Percentiles rank a stretch among this genome's conserved stretches.
These are phyloP conservation scores for Lenzites betulinus DNA, from an alignment of 768 basidiomycete genomes.

Conservation along the genomic window DNA sequence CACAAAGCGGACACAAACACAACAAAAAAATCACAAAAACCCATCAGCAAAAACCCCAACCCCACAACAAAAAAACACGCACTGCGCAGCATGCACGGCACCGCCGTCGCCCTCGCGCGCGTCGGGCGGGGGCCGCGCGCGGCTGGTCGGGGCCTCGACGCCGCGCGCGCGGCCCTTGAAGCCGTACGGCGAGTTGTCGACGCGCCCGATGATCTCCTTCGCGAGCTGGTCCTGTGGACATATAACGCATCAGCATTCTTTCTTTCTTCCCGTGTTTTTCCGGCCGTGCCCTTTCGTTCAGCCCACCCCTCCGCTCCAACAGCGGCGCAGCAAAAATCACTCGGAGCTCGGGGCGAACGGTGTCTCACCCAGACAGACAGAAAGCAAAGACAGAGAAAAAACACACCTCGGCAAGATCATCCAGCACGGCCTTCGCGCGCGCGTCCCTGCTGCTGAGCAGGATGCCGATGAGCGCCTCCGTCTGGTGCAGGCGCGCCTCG, in stretches of 20 bases:
- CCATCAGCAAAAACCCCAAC: not conserved
- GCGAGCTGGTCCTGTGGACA: conserved; percentile 83
- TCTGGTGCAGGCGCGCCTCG: conserved; percentile 87
- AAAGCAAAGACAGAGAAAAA: not conserved
- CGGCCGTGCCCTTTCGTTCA: too few species aligned
- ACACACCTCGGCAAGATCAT: conserved; percentile 39
- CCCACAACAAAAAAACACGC: conserved; percentile 30
- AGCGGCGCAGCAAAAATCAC: too few species aligned
- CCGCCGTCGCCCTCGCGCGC: conserved; percentile 23
- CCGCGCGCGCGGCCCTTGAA: conserved; percentile 63
- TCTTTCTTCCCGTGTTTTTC: too few species aligned
- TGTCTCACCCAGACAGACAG: not conserved
- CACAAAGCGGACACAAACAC: too few species aligned
- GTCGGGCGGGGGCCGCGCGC: conserved; percentile 25
- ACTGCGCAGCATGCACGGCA: conserved; percentile 58
- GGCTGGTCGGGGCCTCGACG: conserved; percentile 33
- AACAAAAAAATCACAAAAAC: too few species aligned
- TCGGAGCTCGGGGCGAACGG: too few species aligned
- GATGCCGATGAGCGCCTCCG: conserved; percentile 86
- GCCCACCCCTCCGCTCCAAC: too few species aligned
- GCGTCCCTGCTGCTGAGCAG: conserved; percentile 53
- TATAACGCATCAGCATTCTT: too few species aligned
- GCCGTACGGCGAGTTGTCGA: conserved; percentile 82
- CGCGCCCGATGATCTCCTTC: conserved; percentile 75
- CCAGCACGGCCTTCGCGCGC: conserved; percentile 41